These are phyloP conservation scores for Phialocephala subalpina DNA, from an alignment of 2,329 filamentous ascomycete species.

Conservation along the genomic window DNA sequence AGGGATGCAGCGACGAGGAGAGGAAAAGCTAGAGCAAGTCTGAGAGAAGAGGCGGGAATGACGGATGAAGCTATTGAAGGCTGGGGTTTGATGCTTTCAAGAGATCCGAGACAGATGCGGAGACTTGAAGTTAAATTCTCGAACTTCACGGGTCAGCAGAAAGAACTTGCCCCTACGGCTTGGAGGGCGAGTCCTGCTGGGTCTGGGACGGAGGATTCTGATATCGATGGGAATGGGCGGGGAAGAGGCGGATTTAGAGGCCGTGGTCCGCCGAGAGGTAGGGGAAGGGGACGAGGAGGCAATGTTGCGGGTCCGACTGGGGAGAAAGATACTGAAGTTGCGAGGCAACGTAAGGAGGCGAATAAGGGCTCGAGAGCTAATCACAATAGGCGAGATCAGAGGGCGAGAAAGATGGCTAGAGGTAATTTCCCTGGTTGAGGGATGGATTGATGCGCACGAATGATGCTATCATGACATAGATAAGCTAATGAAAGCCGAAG, in stretches of 20 bases:
- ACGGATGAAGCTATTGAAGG: constrained; percentile 94
- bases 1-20: constrained; percentile 76
- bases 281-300: constrained; percentile 61
- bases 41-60: constrained; percentile 84
- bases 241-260: constrained; percentile 55
- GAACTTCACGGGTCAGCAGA: constrained; percentile 72
- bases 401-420: constrained; percentile 71
- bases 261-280: constrained; percentile 53
- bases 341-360: constrained; percentile 80
- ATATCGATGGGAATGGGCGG: constrained; percentile 53
- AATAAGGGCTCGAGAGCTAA: constrained; percentile 85
- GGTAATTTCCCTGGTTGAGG: constrained; percentile 50
- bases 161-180: constrained; percentile 68
- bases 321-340: constrained; percentile 75
- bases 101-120: constrained; percentile 73
- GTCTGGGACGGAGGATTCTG: constrained; percentile 65
- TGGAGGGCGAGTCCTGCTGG: constrained; percentile 65
- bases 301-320: constrained; percentile 71
- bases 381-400: constrained; percentile 80
- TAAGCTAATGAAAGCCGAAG: neutral
- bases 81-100: constrained; percentile 85
- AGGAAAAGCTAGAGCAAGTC: constrained; percentile 63
- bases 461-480: neutral
- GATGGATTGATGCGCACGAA: neutral
- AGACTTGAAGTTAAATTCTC: constrained; percentile 76